Conservation (phyloP, 2,329 filamentous ascomycete genomes). For the Aspergillus neoniger region DNA sequence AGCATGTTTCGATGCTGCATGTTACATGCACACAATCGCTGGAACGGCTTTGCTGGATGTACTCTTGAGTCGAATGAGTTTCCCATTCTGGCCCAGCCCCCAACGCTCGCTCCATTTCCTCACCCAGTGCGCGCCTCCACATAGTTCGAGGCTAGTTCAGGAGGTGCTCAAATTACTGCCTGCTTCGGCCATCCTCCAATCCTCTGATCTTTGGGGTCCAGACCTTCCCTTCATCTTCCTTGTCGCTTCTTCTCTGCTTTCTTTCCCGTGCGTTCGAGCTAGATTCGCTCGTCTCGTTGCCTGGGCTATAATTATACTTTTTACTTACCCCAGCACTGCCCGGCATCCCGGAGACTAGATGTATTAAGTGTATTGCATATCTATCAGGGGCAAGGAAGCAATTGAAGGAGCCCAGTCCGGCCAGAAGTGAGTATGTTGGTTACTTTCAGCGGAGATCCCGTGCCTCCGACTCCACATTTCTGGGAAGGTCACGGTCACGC, state of each 20-base stretch:
- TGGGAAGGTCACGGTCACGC: neutral
- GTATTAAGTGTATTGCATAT: neutral
- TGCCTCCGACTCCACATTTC: neutral
- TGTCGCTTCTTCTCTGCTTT: neutral
- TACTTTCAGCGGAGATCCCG: neutral
- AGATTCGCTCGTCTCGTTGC: neutral
- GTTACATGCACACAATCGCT: neutral
- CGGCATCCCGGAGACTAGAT: neutral
- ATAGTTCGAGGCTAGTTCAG: constrained; percentile 4
- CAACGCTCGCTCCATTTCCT: neutral
- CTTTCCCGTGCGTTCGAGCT: neutral
- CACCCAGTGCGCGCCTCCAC: constrained; percentile 1
- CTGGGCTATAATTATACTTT: neutral
- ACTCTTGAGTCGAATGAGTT: neutral
- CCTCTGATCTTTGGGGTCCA: neutral
- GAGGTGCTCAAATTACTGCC: constrained; percentile 1
- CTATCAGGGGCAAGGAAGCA: neutral
- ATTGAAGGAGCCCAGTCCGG: neutral
- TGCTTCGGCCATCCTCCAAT: neutral
- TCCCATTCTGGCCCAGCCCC: neutral
- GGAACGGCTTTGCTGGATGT: no score
- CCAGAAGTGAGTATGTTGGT: neutral
- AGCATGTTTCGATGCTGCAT: neutral
- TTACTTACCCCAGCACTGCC: neutral
- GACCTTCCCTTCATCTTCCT: neutral